phyloP scores from a whole-genome alignment of 257 asterid genomes.

The Petunia secreta region DNA sequence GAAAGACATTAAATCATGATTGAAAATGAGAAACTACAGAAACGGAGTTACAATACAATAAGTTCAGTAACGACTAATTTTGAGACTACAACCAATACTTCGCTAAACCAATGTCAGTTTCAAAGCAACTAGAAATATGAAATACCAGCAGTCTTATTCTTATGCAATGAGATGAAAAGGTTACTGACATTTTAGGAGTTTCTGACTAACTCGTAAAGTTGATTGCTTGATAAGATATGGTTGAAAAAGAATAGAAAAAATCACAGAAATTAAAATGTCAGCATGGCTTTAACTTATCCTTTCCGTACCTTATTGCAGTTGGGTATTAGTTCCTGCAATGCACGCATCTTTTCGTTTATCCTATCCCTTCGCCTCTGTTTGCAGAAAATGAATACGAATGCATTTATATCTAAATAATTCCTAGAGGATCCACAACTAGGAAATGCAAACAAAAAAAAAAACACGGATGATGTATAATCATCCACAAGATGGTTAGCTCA shows the following conservation, averaged over 20 bases:
- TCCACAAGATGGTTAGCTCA: slow-evolving; percentile 41
- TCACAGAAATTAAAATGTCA: slow-evolving; percentile 10
- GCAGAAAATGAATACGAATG: slow-evolving; percentile 28
- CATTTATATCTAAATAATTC: slow-evolving; percentile 2
- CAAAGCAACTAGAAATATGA: slow-evolving; percentile 7
- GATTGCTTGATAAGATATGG: slow-evolving; percentile 1
- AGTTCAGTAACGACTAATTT: neutral
- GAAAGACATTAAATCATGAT: neutral
- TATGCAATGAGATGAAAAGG: neutral
- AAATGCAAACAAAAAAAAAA: slow-evolving; percentile 14
- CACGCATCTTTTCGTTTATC: slow-evolving; percentile 97
- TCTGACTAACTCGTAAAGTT: neutral
- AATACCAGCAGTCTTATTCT: neutral
- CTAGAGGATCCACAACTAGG: slow-evolving; percentile 5
- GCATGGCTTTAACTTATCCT: slow-evolving; percentile 25
- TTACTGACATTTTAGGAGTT: neutral
- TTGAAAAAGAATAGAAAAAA: neutral
- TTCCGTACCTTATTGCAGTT: slow-evolving; percentile 89
- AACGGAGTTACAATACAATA: neutral
- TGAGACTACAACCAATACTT: neutral
- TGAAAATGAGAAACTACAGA: slow-evolving; percentile 24
- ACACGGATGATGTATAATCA: neutral
- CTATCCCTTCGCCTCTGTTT: slow-evolving; percentile 90
- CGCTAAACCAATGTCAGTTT: neutral
- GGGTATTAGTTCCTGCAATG: slow-evolving; percentile 95